phyloP scores from a whole-genome alignment of 2,329 filamentous ascomycete species.

The Coniochaeta sp. region DNA sequence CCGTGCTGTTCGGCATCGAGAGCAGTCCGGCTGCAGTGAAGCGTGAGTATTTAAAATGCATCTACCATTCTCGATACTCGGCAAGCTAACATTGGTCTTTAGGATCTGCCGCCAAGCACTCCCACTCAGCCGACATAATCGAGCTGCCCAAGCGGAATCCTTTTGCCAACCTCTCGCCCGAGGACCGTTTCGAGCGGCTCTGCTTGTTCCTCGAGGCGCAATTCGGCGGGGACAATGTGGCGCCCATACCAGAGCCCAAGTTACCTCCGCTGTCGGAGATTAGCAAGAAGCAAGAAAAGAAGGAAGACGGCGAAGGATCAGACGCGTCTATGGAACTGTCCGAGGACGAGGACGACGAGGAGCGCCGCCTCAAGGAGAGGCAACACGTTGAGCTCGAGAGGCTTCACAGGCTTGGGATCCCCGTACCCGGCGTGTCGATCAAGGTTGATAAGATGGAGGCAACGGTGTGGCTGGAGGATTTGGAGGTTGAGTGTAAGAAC shows the following conservation, averaged over 20 bases:
- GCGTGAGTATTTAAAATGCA: constrained; percentile 43
- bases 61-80: not conserved
- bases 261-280: constrained; percentile 23
- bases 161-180: constrained; percentile 62
- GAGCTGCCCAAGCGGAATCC: constrained; percentile 53
- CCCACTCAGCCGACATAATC: constrained; percentile 28
- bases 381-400: constrained; percentile 65
- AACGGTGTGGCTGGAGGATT: constrained; percentile 82
- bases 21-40: constrained; percentile 92
- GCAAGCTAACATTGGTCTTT: constrained; percentile 3
- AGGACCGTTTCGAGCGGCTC: constrained; percentile 75
- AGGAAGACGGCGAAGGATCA: constrained; percentile 20
- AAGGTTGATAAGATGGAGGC: constrained; percentile 82
- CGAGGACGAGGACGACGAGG: constrained; percentile 24
- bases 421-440: constrained; percentile 83
- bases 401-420: constrained; percentile 77
- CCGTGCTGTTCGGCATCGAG: constrained; percentile 85
- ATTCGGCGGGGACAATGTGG: constrained; percentile 78
- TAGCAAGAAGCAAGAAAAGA: constrained; percentile 7
- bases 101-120: constrained; percentile 52
- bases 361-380: constrained; percentile 43
- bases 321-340: constrained; percentile 28
- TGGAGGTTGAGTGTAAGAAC: constrained; percentile 83
- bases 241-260: constrained; percentile 64
- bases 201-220: constrained; percentile 97